phyloP scores from a whole-genome alignment of 2,329 filamentous ascomycete genomes.

The Arthrobotrys pseudoclavata region DNA sequence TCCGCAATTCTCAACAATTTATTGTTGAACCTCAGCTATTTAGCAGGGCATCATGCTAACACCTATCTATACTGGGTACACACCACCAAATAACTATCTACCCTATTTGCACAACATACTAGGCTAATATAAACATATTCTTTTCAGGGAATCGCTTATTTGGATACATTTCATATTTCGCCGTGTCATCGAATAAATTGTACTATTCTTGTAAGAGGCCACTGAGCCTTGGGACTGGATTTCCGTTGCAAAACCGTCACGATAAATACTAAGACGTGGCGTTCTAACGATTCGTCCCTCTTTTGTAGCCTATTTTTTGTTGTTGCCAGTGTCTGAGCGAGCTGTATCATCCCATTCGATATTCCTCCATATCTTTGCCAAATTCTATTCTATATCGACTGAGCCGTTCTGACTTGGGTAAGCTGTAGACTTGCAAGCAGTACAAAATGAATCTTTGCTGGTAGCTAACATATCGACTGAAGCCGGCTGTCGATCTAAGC shows the following conservation, averaged over 20 bases:
- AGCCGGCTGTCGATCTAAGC: constrained; percentile 1
- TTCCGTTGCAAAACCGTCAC: constrained; percentile 7
- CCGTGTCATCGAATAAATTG: not conserved
- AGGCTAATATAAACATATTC: constrained; percentile 1
- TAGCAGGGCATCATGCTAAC: not conserved
- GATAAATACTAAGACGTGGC: constrained; percentile 2
- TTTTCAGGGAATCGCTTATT: constrained; percentile 2
- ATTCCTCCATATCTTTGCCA: constrained; percentile 5
- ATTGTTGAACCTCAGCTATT: constrained; percentile 2
- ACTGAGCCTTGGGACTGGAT: not conserved
- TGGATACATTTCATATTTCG: constrained; percentile 2
- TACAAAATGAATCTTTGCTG: not conserved
- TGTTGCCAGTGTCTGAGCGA: constrained; percentile 2
- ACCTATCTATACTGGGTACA: not conserved
- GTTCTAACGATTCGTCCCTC: constrained; percentile 3
- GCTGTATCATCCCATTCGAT: constrained; percentile 4
- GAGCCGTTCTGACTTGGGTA: constrained; percentile 4
- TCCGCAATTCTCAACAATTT: constrained; percentile 3
- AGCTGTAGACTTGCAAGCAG: constrained; percentile 1
- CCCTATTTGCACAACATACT: not conserved
- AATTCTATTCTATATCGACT: constrained; percentile 4
- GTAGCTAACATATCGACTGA: constrained; percentile 5
- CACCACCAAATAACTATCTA: not conserved
- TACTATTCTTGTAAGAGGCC: not conserved
- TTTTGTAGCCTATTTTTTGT: constrained; percentile 6